phyloP scores from a whole-genome alignment of 2,329 filamentous ascomycete genomes.

The Ophiostoma australiae region DNA sequence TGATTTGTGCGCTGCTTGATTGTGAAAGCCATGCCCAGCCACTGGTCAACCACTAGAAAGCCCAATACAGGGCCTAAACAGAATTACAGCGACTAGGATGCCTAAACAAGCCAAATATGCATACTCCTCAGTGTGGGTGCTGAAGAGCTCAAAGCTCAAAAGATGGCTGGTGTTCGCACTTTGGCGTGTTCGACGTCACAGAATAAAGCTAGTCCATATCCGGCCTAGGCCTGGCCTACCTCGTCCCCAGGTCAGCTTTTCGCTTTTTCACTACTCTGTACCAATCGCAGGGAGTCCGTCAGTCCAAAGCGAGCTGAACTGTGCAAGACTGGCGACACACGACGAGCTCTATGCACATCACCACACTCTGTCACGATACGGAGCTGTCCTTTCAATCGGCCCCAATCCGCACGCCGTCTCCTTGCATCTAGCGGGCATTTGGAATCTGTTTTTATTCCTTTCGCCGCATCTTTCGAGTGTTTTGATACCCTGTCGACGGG shows the following conservation, averaged over 20 bases:
- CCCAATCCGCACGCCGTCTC: neutral
- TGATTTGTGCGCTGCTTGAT: neutral
- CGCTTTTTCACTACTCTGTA: conserved; percentile 3
- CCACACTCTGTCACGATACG: neutral
- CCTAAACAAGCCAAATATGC: neutral
- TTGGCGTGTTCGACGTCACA: conserved; percentile 19
- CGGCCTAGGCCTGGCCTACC: conserved; percentile 5
- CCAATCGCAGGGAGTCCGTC: conserved; percentile 10
- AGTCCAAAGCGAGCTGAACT: neutral
- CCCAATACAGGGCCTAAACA: too few species aligned
- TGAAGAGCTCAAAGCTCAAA: neutral
- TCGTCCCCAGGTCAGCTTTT: conserved; percentile 12
- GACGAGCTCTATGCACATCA: neutral
- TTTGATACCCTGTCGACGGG: neutral
- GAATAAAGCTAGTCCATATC: neutral
- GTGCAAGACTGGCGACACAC: conserved; percentile 1
- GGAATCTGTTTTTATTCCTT: neutral
- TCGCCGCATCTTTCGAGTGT: neutral
- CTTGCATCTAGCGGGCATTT: neutral
- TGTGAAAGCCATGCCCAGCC: too few species aligned
- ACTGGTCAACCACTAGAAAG: neutral
- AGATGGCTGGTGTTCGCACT: conserved; percentile 16
- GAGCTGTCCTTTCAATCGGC: neutral
- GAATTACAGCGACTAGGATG: neutral
- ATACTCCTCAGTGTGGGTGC: neutral